Percentiles rank a stretch among this genome's conserved stretches.
Evolutionary conservation across 2,329 filamentous ascomycete species (phyloP).

Genomic region (Tolypocladium pustulatum): DNA sequence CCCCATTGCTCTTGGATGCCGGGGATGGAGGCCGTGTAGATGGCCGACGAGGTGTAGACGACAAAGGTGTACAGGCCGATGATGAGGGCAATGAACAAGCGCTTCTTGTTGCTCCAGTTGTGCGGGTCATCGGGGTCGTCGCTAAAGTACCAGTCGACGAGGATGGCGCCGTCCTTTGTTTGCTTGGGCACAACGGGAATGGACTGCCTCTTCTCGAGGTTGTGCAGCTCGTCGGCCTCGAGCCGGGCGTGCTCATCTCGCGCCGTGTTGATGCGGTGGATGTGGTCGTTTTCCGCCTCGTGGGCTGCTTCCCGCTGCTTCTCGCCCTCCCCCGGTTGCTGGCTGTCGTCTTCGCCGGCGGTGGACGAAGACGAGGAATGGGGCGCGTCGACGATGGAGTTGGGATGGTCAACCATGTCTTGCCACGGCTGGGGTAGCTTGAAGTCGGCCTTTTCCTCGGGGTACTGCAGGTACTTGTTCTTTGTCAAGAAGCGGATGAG

Average conservation of each 20-base stretch:
- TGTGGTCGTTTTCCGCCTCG: constrained; percentile 1
- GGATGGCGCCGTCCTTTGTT: constrained; percentile 38
- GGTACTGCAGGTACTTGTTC: constrained; percentile 44
- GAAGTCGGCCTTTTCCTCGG: constrained; percentile 48
- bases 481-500: constrained; percentile 42
- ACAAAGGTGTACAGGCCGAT: constrained; percentile 50
- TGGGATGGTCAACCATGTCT: constrained; percentile 20
- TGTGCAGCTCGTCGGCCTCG: constrained; percentile 19
- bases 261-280: constrained; percentile 13
- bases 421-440: constrained; percentile 32
- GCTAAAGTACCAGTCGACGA: constrained; percentile 44
- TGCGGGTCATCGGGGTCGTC: constrained; percentile 46
- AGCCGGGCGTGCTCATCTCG: constrained; percentile 11
- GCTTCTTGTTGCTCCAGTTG: constrained; percentile 38
- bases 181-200: constrained; percentile 36
- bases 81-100: constrained; percentile 27
- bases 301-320: not conserved
- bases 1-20: constrained; percentile 43
- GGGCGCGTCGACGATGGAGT: constrained; percentile 7
- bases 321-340: not conserved
- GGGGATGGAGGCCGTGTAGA: constrained; percentile 33
- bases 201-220: constrained; percentile 32
- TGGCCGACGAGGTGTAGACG: constrained; percentile 40
- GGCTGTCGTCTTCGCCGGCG: not conserved
- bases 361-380: constrained; percentile 2